Base-by-base conservation (phyloP, 176 grass and related monocot genomes). In the Alloteropsis semialata region DNA sequence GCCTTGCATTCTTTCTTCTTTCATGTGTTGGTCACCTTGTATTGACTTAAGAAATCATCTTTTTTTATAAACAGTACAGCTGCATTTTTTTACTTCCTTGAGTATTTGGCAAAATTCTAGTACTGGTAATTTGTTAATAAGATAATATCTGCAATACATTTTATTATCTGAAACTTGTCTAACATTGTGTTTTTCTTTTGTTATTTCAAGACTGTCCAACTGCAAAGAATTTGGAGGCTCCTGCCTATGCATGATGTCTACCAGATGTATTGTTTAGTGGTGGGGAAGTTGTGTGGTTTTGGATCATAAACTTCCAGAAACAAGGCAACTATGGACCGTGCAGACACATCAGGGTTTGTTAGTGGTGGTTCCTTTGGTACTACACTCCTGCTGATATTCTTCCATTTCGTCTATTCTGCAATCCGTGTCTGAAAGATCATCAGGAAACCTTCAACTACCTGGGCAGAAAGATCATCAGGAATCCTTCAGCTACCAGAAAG, bases 321-420 rank as follows among this genome's bases (percentile, higher is more conserved):
- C 77, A 42, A 69, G 27, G 36, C 30, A 60, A 74, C 17, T 55
- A 91, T 91, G 89, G 89, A 91, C 64, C 76, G 85, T 64, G 89
- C 89, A 77, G 89, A 91, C 81, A 91, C 85, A 29, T 91, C 89
- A 11, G 89, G 89, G 4, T 91, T 91, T 88, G 89, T 91, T 16
- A 91, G 89, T 85, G 85, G 89, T 77, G 89, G 89, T 72, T 84
- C 62, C 49, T 88, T 81, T 74, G 73, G 63, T 72, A 88, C 77
- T 77, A 81, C 77, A 46, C 85, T 85, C 30, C 70, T 91, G 12
- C 38, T 84, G 39, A 88, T 88, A 32, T 91, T 87, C 77, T 91
- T 91, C 77, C 89, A 91, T 85, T 91, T 88, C 5, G 82, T 81
- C 39, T 88, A 91, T 80, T 85, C 71, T 48, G 65, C 41, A 2